Conservation (phyloP, 1,284 basidiomycete species). For the Trametes hirsuta region DNA sequence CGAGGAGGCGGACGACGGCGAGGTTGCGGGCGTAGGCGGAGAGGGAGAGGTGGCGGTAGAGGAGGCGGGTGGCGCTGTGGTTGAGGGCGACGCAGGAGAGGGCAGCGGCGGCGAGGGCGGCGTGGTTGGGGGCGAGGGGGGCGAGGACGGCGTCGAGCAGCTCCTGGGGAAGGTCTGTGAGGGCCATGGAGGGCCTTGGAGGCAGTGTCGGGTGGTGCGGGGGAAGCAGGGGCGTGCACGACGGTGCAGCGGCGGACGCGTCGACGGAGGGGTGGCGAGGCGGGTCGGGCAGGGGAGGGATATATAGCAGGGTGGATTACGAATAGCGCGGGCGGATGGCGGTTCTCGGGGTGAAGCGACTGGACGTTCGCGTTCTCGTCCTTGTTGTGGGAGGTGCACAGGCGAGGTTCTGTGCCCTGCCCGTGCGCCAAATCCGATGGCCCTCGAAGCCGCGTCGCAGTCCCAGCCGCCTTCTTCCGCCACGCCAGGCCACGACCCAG, state of each 20-base stretch:
- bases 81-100: constrained; percentile 45
- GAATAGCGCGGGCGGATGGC: not conserved
- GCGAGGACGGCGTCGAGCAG: constrained; percentile 36
- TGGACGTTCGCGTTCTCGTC: not conserved
- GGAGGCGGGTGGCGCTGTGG: constrained; percentile 55
- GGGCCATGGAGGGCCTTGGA: constrained; percentile 36
- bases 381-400: not conserved
- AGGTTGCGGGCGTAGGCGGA: constrained; percentile 49
- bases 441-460: not conserved
- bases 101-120: constrained; percentile 42
- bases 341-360: constrained; percentile 11
- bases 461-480: not conserved
- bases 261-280: constrained; percentile 4
- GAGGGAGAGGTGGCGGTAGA: constrained; percentile 61
- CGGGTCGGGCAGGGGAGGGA: not conserved
- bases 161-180: constrained; percentile 38
- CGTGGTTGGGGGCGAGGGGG: constrained; percentile 30
- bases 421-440: not conserved
- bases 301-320: constrained; percentile 7
- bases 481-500: constrained; percentile 1
- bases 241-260: constrained; percentile 2
- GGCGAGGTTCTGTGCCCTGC: not conserved
- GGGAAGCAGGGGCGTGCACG: constrained; percentile 5
- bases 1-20: constrained; percentile 55
- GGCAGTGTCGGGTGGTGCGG: not conserved